phyloP scores from a whole-genome alignment of 2,329 filamentous ascomycete genomes.

The Alternaria sp. region DNA sequence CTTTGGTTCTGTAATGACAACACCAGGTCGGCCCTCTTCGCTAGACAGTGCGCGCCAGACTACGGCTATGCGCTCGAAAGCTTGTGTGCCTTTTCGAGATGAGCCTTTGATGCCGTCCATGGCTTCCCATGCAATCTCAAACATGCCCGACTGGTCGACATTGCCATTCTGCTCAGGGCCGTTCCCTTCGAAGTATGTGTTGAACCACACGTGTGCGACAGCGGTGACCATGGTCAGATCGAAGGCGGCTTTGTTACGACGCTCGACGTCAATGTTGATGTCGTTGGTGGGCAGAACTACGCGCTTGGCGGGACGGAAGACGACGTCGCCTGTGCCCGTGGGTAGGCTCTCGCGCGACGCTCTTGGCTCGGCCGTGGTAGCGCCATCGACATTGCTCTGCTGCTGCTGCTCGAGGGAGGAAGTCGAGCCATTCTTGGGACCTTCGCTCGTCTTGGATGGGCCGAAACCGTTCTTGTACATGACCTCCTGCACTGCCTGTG shows the following conservation, averaged over 20 bases:
- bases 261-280: conserved; percentile 87
- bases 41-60: conserved; percentile 71
- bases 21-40: conserved; percentile 35
- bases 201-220: conserved; percentile 97
- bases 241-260: conserved; percentile 78
- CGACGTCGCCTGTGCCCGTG: conserved; percentile 69
- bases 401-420: conserved; percentile 21
- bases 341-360: conserved; percentile 49
- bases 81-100: conserved; percentile 77
- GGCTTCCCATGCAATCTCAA: conserved; percentile 73
- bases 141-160: conserved; percentile 72
- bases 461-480: conserved; percentile 49
- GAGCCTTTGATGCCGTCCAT: conserved; percentile 97
- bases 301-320: conserved; percentile 74
- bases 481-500: conserved; percentile 54
- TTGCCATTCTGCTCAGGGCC: conserved; percentile 72
- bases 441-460: conserved; percentile 28
- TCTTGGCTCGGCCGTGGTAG: conserved; percentile 17
- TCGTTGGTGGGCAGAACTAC: conserved; percentile 81
- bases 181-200: conserved; percentile 86
- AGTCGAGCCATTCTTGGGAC: conserved; percentile 27
- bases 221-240: conserved; percentile 88
- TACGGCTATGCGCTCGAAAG: conserved; percentile 81
- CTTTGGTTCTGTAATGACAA: conserved; percentile 69
- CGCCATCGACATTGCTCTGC: conserved; percentile 21